Evolutionary conservation across 148 eudicot species (phyloP).

Genomic region (Drosera capensis): DNA sequence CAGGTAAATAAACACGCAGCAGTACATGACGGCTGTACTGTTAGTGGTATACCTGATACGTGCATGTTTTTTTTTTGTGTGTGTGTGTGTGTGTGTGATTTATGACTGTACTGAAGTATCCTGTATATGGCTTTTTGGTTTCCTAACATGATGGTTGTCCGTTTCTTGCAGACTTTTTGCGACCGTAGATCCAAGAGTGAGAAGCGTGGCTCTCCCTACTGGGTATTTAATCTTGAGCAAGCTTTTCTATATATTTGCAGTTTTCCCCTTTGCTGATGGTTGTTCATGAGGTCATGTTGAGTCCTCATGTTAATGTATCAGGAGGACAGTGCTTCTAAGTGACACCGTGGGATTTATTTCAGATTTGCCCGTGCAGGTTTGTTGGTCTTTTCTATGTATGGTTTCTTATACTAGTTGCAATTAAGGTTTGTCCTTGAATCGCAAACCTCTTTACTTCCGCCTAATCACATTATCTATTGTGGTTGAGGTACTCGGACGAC

Average conservation of each 20-base stretch:
- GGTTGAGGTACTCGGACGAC: too few species aligned
- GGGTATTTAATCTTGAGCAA: constrained; percentile 36
- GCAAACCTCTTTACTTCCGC: too few species aligned
- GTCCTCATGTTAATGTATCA: constrained; percentile 15
- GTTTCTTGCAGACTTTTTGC: constrained; percentile 68
- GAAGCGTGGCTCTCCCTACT: constrained; percentile 77
- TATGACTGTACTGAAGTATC: too few species aligned
- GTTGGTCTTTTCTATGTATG: constrained; percentile 6
- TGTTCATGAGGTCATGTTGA: not conserved
- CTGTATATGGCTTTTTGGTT: constrained; percentile 1
- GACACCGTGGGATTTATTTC: constrained; percentile 98
- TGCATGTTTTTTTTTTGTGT: not conserved
- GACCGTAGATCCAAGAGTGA: constrained; percentile 79
- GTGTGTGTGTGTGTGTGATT: not conserved
- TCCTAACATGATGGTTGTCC: constrained; percentile 1
- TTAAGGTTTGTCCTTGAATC: not conserved
- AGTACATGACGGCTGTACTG: not conserved
- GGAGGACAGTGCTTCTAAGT: constrained; percentile 83
- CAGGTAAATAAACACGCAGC: constrained; percentile 24
- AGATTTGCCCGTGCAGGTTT: constrained; percentile 87
- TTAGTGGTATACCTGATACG: too few species aligned
- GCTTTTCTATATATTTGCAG: not conserved
- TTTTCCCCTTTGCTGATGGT: not conserved
- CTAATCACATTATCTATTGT: too few species aligned
- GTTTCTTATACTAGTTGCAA: not conserved